A percentile compares a stretch with the other conserved stretches of the same genome.
Evolutionary conservation across 257 asterid genomes (phyloP).

Genomic region (Cynanchum wilfordii): DNA sequence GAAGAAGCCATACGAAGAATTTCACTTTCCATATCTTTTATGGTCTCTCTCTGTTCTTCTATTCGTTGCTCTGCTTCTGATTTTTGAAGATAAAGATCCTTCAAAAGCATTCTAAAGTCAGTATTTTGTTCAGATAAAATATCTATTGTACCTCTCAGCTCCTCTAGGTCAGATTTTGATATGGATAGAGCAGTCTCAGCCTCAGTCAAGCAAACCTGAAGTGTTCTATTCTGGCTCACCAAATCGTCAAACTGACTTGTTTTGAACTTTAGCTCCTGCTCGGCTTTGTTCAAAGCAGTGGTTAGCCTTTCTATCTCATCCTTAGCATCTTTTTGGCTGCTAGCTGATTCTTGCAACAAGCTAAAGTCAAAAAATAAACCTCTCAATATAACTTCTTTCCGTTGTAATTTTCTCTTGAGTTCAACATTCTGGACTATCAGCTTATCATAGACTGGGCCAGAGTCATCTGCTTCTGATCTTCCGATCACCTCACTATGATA

Average conservation of each 20-base stretch:
- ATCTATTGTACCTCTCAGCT: conserved; percentile 41
- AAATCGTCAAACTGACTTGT: conserved; percentile 43
- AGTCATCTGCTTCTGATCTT: conserved; percentile 28
- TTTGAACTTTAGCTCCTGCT: conserved; percentile 53
- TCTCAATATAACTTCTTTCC: conserved; percentile 55
- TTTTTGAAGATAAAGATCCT: conserved; percentile 61
- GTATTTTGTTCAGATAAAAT: conserved; percentile 53
- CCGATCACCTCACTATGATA: conserved; percentile 18
- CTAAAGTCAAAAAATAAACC: conserved; percentile 84
- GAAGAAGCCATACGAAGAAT: conserved; percentile 52
- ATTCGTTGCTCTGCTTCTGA: conserved; percentile 57
- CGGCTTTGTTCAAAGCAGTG: conserved; percentile 44
- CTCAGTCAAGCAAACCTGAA: conserved; percentile 50
- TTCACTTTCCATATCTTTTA: conserved; percentile 62
- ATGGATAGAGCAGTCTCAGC: conserved; percentile 45
- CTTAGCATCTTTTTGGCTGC: conserved; percentile 59
- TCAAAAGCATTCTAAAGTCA: conserved; percentile 50
- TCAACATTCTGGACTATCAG: conserved; percentile 29
- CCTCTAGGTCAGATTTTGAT: conserved; percentile 49
- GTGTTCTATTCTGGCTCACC: conserved; percentile 41
- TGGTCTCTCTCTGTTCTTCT: conserved; percentile 55
- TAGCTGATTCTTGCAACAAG: conserved; percentile 82
- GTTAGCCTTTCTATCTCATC: conserved; percentile 61
- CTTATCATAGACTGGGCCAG: conserved; percentile 28
- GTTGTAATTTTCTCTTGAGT: conserved; percentile 59